Evolutionary conservation across 2,329 filamentous ascomycete genomes (phyloP).

Genomic region (Colletotrichum tofieldiae): DNA sequence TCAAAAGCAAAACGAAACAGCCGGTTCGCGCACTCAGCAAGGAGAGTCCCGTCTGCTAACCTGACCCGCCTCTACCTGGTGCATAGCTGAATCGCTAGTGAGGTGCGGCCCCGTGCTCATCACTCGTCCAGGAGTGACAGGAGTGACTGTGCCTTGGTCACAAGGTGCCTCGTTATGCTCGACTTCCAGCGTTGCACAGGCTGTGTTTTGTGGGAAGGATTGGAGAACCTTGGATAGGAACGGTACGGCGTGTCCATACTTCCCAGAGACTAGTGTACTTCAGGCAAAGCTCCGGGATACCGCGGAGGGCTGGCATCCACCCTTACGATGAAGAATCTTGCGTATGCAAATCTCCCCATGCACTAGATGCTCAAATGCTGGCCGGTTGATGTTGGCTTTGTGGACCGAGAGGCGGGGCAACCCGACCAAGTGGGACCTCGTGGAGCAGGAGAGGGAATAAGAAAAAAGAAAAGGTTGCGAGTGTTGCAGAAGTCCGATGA

Average conservation of each 20-base stretch:
- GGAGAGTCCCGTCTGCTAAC: conserved; percentile 10
- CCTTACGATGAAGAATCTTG: conserved; percentile 10
- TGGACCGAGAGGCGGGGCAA: conserved; percentile 28
- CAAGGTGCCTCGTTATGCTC: not conserved
- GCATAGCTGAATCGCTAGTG: conserved; percentile 16
- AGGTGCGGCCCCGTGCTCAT: conserved; percentile 1
- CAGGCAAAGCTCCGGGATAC: conserved; percentile 15
- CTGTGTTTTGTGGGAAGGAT: conserved; percentile 1
- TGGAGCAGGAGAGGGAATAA: conserved; percentile 12
- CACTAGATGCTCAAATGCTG: conserved; percentile 1
- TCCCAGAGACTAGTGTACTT: not conserved
- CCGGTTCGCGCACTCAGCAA: conserved; percentile 12
- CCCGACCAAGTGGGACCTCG: conserved; percentile 31
- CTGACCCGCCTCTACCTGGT: not conserved
- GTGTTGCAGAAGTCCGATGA: conserved; percentile 16
- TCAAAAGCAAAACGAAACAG: conserved; percentile 24
- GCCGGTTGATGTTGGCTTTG: conserved; percentile 15
- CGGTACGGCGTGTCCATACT: conserved; percentile 3
- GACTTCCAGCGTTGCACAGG: not conserved
- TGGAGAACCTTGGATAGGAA: not conserved
- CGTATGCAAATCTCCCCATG: conserved; percentile 33
- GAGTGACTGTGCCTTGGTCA: conserved; percentile 24
- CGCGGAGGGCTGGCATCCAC: conserved; percentile 4
- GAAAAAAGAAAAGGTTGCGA: conserved; percentile 7
- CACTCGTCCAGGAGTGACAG: conserved; percentile 13